Percentiles rank a stretch among this genome's conserved stretches.
These are phyloP conservation scores for Ustilago sp. DNA, from an alignment of 1,284 basidiomycete species.

Conservation along the genomic window DNA sequence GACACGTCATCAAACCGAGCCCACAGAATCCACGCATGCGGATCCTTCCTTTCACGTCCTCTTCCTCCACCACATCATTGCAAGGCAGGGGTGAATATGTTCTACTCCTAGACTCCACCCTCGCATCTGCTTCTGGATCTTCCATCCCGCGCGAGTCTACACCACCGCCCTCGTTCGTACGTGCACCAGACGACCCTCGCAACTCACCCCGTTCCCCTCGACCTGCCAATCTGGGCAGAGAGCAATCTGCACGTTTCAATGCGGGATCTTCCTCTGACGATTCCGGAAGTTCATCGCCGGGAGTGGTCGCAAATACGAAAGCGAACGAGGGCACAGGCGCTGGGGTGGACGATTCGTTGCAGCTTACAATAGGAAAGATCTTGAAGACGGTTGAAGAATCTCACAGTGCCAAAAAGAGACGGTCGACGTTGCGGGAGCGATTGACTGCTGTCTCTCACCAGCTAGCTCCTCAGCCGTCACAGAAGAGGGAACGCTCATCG, in stretches of 20 bases:
- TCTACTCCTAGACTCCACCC: constrained; percentile 7
- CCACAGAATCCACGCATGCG: constrained; percentile 20
- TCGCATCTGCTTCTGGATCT: not conserved
- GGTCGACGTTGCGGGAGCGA: constrained; percentile 11
- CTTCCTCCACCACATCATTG: not conserved
- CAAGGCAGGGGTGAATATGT: not conserved
- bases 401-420: not conserved
- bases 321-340: not conserved
- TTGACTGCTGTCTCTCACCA: constrained; percentile 5
- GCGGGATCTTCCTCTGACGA: constrained; percentile 13
- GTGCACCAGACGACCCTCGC: constrained; percentile 18
- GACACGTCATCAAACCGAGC: constrained; percentile 41
- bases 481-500: not conserved
- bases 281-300: constrained; percentile 1
- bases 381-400: constrained; percentile 21
- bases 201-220: constrained; percentile 31
- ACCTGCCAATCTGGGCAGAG: constrained; percentile 19
- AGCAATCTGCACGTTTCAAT: constrained; percentile 19
- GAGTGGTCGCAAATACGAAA: constrained; percentile 9
- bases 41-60: not conserved
- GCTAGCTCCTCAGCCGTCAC: not conserved
- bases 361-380: constrained; percentile 20
- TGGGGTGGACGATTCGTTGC: constrained; percentile 1
- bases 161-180: constrained; percentile 19
- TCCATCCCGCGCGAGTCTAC: constrained; percentile 38